phyloP scores from a whole-genome alignment of 306 rosid genomes.

The Cucurbita pepo region DNA sequence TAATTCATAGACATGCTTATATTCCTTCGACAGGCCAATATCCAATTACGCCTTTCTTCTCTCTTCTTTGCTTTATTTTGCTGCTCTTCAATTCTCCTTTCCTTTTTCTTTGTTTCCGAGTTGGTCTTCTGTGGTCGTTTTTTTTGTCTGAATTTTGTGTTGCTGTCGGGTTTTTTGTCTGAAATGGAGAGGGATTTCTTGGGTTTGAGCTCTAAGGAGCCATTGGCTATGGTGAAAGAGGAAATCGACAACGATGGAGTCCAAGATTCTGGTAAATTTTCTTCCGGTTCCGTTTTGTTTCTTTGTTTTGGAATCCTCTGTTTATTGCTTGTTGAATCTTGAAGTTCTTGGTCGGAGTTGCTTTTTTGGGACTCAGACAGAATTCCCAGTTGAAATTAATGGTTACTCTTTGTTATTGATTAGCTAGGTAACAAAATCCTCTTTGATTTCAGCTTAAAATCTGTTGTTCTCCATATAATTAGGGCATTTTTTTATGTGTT shows the following conservation, averaged over 20 bases:
- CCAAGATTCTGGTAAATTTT: conserved; percentile 33
- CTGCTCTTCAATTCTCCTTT: not conserved
- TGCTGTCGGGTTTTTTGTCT: conserved; percentile 7
- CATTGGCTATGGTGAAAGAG: conserved; percentile 40
- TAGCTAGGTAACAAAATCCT: not conserved
- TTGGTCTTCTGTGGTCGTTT: not conserved
- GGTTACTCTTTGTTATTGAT: not conserved
- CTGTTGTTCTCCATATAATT: not conserved
- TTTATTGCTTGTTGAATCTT: not conserved
- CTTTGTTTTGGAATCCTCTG: not conserved
- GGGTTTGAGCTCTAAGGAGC: conserved; percentile 52
- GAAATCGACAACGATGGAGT: conserved; percentile 33
- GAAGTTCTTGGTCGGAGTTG: not conserved
- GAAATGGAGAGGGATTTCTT: conserved; percentile 84
- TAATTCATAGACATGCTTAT: conserved; percentile 1
- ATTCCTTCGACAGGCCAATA: conserved; percentile 19
- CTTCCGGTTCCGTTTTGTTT: not conserved
- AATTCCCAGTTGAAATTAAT: not conserved
- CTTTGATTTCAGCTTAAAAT: not conserved
- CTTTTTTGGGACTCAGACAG: not conserved
- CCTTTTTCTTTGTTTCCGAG: not conserved
- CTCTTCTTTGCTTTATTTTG: not conserved
- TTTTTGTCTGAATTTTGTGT: not conserved
- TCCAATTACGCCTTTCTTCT: conserved; percentile 9
- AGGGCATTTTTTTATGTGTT: too few species aligned